Evolutionary conservation across 2,329 filamentous ascomycete genomes (phyloP).

Genomic region (Teratosphaeria epicoccoides): DNA sequence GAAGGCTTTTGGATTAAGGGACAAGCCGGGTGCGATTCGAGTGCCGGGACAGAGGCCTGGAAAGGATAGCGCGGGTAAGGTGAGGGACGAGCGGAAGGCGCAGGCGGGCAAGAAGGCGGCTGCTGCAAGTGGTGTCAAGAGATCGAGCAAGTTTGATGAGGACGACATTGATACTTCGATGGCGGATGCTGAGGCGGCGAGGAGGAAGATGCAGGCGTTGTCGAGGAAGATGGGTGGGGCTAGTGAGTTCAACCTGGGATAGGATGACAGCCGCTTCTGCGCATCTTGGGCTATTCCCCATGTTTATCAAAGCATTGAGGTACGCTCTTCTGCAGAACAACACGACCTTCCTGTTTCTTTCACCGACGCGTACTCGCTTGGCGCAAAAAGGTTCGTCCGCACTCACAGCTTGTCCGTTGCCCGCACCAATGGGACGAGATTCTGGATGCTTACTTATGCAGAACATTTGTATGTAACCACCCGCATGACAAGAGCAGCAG

Average conservation of each 20-base stretch:
- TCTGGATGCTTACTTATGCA: no score
- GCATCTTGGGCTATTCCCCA: background rate
- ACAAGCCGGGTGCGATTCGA: conserved; percentile 72
- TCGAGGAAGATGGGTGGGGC: conserved; percentile 43
- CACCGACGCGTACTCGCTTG: no score
- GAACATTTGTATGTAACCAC: no score
- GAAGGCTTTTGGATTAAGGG: conserved; percentile 83
- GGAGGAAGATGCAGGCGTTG: conserved; percentile 44
- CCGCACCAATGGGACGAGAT: no score
- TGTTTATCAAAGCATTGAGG: no score
- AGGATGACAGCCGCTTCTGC: background rate
- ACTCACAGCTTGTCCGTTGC: no score
- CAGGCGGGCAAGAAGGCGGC: conserved; percentile 22
- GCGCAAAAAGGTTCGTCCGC: no score
- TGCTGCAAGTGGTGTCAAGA: conserved; percentile 24
- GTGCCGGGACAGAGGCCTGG: conserved; percentile 41
- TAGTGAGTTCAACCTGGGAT: conserved; percentile 50
- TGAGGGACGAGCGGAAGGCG: conserved; percentile 32
- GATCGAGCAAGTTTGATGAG: conserved; percentile 19
- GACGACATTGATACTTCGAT: conserved; percentile 16
- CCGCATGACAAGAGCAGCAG: no score
- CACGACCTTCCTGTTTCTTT: no score
- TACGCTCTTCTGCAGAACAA: no score
- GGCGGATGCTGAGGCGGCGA: conserved; percentile 36
- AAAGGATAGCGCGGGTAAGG: conserved; percentile 36